Base-by-base conservation (phyloP, 2,329 filamentous ascomycete genomes). In the Pestalotiopsis sp. region DNA sequence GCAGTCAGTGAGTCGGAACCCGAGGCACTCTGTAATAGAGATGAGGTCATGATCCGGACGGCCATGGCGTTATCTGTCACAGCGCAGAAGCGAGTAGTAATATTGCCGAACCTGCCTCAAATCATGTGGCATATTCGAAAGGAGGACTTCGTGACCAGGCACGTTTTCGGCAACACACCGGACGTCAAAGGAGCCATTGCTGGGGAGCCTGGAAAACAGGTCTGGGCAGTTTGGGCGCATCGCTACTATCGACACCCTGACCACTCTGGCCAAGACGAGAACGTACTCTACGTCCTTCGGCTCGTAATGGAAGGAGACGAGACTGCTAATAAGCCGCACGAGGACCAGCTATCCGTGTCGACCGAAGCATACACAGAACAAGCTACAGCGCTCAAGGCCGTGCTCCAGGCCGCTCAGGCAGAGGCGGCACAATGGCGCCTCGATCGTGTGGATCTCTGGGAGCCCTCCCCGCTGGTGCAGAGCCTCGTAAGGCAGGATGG, bases 121-220 rank as follows among this genome's bases (percentile, higher is more conserved):
- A 73, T 72, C 69, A 66, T 73, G 5, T 73, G 69, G 71, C 71
- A 73, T 67, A 71, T 73, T 49, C 38, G 69, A 20, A 73, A 72
- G 41, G 72, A 68, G 38, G 71, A 73, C 12, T 73, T 71, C 59
- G 71, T 67, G 2, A 70, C 66, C 1, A 17, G 66, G 0, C 38
- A 71, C 58, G 4, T 72, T 17, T 74, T 72, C 27, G 66, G 62
- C 0, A 69, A 67, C 49, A 70, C 1, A 12, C 39, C 69, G 2
- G 14, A 41, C 4, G 68, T 64, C 1, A 71, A 71, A 39, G 71
- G 72, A 2, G 71, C 67, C 2, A 71, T 72, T n/a, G 69, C 71
- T 13, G 68, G 71, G 1, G 2, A 6, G 1, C 67, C 66, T 0
- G 69, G 45, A 14, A 20, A 52, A n/a, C 45, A 52, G n/a, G 45